These are phyloP conservation scores for Fusarium annulatum DNA, from an alignment of 2,329 filamentous ascomycete species.

Conservation along the genomic window DNA sequence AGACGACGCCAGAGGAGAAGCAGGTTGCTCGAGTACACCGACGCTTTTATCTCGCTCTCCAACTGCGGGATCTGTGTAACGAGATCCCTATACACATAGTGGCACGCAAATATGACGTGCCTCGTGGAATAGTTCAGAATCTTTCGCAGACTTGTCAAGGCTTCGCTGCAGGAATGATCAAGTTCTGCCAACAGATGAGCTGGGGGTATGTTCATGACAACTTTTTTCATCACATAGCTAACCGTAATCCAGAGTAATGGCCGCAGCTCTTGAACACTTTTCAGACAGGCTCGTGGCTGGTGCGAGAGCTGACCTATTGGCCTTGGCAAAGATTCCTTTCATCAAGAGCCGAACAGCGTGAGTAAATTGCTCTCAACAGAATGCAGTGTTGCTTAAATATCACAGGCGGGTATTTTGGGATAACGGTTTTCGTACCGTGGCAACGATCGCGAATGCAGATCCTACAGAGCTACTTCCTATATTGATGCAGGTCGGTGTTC, in stretches of 20 bases:
- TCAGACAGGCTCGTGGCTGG: constrained; percentile 78
- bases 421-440: constrained; percentile 77
- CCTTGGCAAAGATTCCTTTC: constrained; percentile 77
- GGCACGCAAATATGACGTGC: constrained; percentile 75
- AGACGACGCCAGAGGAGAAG: constrained; percentile 69
- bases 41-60: constrained; percentile 79
- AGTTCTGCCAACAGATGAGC: constrained; percentile 81
- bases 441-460: constrained; percentile 75
- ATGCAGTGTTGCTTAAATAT: constrained; percentile 6
- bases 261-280: constrained; percentile 79
- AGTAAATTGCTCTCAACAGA: constrained; percentile 31
- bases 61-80: constrained; percentile 82
- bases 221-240: constrained; percentile 6
- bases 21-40: constrained; percentile 73
- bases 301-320: constrained; percentile 75
- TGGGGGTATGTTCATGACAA: constrained; percentile 65
- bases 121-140: constrained; percentile 77
- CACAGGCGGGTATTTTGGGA: constrained; percentile 73
- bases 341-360: constrained; percentile 81
- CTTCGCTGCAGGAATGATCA: constrained; percentile 82
- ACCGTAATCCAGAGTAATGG: constrained; percentile 65
- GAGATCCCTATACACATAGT: constrained; percentile 78
- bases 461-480: constrained; percentile 75
- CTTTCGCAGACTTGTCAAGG: constrained; percentile 80
- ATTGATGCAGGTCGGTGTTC: constrained; percentile 70